Evolutionary conservation across 179 eudicot genomes (phyloP), one percentile per base, ranked within the genome.

Genomic region (Spergularia azorica): DNA sequence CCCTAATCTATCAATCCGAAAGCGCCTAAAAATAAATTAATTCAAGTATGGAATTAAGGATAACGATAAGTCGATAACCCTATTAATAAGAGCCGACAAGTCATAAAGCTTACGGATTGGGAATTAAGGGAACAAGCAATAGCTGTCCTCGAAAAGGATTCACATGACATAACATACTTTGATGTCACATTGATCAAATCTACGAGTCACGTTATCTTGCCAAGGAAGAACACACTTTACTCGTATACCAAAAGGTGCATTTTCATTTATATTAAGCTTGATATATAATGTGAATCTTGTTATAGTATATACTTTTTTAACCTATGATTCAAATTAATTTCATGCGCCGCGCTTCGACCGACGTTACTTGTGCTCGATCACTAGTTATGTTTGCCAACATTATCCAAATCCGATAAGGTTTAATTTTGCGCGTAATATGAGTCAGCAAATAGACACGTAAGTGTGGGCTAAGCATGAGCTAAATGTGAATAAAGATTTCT

Each of bases 121-220:
- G 61, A 72, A 79, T 63, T 65, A 56, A 79, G 75, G 80, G 6
- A 20, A 63, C 71, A 77, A 52, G 52, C 36, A 72, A 68, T 79
- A 79, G 78, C 82, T 79, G 75, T 74, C 70, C 6, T 68, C 5
- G 17, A 52, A 61, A 74, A 74, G 79, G 41, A 61, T 74, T 75
- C 83, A 80, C 83, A 75, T 80, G 83, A 80, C 63, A 3, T 70
- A 36, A 54, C 55, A 70, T 54, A 54, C 59, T 69, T 69, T 51
- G 51, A 21, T 50, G 48, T 70, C 62, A 26, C 54, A 54, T 13
- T 54, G 10, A 57, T 15, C 59, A 38, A 6, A 38, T 64, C 9
- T 69, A 32, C 41, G 13, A 15, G 13, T 79, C 82, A 74, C 82
- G 58, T 79, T 67, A 63, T 18, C 8, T 79, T 51, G 73, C 73